These are phyloP conservation scores for Apiospora aurea DNA, from an alignment of 2,329 filamentous ascomycete genomes.

Conservation along the genomic window DNA sequence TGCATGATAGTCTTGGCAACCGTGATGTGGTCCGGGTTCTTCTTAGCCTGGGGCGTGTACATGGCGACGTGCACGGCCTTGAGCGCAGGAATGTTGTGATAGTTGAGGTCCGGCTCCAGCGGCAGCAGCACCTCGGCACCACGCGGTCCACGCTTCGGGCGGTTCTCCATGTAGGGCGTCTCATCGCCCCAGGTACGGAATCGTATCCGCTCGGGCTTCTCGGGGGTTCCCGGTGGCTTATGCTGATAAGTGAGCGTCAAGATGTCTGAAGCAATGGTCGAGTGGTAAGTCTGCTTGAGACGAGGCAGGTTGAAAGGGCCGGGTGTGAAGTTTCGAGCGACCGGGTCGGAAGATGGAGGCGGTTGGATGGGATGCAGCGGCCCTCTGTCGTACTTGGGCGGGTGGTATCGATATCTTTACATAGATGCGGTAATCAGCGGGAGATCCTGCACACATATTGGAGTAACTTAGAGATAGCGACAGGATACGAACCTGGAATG, in stretches of 20 bases:
- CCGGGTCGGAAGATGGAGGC: constrained; percentile 83
- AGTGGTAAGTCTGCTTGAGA: constrained; percentile 87
- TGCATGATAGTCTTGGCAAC: constrained; percentile 86
- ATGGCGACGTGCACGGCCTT: constrained; percentile 82
- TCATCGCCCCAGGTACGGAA: constrained; percentile 87
- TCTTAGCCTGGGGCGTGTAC: constrained; percentile 72
- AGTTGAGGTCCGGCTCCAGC: constrained; percentile 76
- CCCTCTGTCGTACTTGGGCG: constrained; percentile 93
- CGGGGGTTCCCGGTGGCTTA: constrained; percentile 76
- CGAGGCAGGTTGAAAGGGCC: constrained; percentile 91
- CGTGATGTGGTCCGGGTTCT: constrained; percentile 78
- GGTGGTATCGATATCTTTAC: constrained; percentile 88
- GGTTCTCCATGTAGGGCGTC: constrained; percentile 93
- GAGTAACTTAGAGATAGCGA: not conserved
- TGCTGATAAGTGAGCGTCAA: constrained; percentile 90
- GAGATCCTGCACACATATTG: not conserved
- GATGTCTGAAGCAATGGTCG: constrained; percentile 85
- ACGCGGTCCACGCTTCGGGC: constrained; percentile 82
- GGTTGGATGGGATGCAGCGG: constrained; percentile 93
- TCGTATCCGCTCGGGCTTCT: constrained; percentile 62
- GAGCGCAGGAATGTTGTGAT: constrained; percentile 85
- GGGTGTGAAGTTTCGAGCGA: constrained; percentile 86
- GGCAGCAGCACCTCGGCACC: constrained; percentile 76
- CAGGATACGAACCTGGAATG: constrained; percentile 35
- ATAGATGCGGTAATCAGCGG: not conserved